A percentile compares a stretch with the other conserved stretches of the same genome.
These are phyloP conservation scores for Neopestalotiopsis clavispora DNA, from an alignment of 2,329 filamentous ascomycete species.

Conservation along the genomic window DNA sequence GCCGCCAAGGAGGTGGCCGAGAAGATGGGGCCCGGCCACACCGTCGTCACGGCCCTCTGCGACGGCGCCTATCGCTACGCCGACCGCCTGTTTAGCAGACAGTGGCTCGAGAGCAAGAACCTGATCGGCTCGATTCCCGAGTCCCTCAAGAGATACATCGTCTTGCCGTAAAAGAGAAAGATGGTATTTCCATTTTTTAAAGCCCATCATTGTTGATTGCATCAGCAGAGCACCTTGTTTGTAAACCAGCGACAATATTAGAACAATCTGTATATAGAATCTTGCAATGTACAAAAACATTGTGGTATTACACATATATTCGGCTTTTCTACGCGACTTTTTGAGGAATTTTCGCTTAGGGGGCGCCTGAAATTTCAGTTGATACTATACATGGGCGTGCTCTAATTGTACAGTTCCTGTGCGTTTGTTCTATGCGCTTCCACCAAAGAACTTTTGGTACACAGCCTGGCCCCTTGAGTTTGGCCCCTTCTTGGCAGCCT, in stretches of 20 bases:
- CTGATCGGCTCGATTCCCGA: conserved; percentile 81
- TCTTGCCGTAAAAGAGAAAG: conserved; percentile 65
- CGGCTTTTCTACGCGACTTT: background rate
- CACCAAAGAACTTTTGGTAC: conserved; percentile 38
- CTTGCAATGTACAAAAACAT: background rate
- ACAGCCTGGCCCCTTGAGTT: conserved; percentile 33
- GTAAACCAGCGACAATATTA: background rate
- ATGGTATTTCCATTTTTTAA: background rate
- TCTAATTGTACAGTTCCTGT: background rate
- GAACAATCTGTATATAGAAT: conserved; percentile 1
- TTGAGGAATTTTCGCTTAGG: background rate
- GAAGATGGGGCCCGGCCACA: conserved; percentile 86
- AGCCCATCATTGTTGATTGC: background rate
- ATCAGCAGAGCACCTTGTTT: conserved; percentile 22
- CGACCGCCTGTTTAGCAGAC: conserved; percentile 87
- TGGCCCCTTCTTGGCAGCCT: conserved; percentile 24
- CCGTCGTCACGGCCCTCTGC: conserved; percentile 90
- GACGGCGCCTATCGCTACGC: conserved; percentile 98
- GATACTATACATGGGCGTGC: conserved; percentile 9
- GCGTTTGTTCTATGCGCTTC: conserved; percentile 1
- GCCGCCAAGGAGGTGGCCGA: conserved; percentile 93
- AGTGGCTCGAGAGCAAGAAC: conserved; percentile 88
- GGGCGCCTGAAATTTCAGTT: background rate
- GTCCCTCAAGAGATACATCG: conserved; percentile 91
- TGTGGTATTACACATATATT: conserved; percentile 19